Percentiles rank a stretch among this genome's conserved stretches.
Conservation (phyloP, 768 basidiomycete species). For the Lentinula lateritia region DNA sequence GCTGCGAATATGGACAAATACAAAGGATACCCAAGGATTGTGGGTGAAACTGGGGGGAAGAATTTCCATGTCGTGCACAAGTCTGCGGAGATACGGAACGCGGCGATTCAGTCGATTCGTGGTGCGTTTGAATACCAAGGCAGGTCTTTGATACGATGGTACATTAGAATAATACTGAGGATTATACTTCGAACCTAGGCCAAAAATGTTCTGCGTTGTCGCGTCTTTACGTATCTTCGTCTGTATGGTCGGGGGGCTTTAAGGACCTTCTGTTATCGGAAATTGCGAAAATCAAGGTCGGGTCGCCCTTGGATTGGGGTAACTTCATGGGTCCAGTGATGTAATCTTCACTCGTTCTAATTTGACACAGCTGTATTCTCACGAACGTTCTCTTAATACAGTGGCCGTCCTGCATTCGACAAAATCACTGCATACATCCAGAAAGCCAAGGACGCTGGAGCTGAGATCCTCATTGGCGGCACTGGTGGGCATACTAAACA, state of each 20-base stretch:
- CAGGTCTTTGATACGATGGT: slow-evolving; percentile 16
- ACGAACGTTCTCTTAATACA: slow-evolving; percentile 21
- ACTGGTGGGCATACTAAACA: slow-evolving; percentile 36
- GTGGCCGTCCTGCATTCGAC: slow-evolving; percentile 83
- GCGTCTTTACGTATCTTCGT: slow-evolving; percentile 82
- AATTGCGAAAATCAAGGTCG: slow-evolving; percentile 81
- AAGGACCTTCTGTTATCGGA: slow-evolving; percentile 72
- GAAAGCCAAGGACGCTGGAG: slow-evolving; percentile 86
- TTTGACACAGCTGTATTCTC: not conserved
- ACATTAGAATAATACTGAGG: not conserved
- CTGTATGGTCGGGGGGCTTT: slow-evolving; percentile 84
- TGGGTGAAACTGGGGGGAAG: slow-evolving; percentile 98
- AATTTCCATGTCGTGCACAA: slow-evolving; percentile 95
- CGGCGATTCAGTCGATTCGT: slow-evolving; percentile 84
- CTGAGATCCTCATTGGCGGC: slow-evolving; percentile 85
- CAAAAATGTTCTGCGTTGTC: slow-evolving; percentile 98
- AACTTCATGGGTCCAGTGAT: slow-evolving; percentile 98
- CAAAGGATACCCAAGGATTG: slow-evolving; percentile 86
- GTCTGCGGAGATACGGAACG: slow-evolving; percentile 81
- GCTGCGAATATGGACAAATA: slow-evolving; percentile 84
- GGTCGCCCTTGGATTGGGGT: slow-evolving; percentile 64
- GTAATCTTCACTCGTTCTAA: slow-evolving; percentile 32
- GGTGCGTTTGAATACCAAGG: slow-evolving; percentile 96
- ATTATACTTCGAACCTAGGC: slow-evolving; percentile 32
- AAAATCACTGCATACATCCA: slow-evolving; percentile 78